Base-by-base conservation (phyloP, 768 basidiomycete genomes). In the Cystofilobasidium bisporidii region DNA sequence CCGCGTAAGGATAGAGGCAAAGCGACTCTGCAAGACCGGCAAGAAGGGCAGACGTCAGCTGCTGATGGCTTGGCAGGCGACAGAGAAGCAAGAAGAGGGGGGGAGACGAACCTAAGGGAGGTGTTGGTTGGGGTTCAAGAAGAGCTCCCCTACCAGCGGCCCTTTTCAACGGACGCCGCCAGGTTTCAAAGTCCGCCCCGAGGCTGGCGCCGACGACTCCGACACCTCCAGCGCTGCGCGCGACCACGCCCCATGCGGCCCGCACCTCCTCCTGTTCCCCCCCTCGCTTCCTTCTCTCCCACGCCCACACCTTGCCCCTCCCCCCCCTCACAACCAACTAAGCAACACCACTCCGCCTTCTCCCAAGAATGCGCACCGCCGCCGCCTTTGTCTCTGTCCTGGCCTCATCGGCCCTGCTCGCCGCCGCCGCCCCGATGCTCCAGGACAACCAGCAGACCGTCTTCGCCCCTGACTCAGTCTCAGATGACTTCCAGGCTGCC, bases 1-100 rank as follows among this genome's bases (percentile, higher is more conserved):
- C 65, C 65, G 65, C 65, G 65, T 28, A 66, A 40, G 65, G 65
- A 66, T 66, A 66, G 65, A 66, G 65, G 58, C 57, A 57, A 66
- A 66, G 65, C 65, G 65, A 66, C 65, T 66, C 65, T 65, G 56
- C 53, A 60, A 33, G 40, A 43, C 43, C 1, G 18, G 38, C 26
- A 18, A 43, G 28, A 32, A 22, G 20, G 22, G 50, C 20, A 62
- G 45, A 0, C 38, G 38, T 56, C 41, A 41, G 53, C 4, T 18
- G 28, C 4, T 20, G 15, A 61, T 22, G 1, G 26, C 22, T 45
- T 28, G 41, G 41, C 28, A 43, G 40, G 26, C 4, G 28, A 9
- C 0, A 32, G 14, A 18, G 20, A 43, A 22, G 40, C 5, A 5
- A 48, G 28, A 36, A 17, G 24, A 40, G 9, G 26, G 20, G 47